Conservation (phyloP, 352 stramenopile species). For the Phytophthora crassamura region DNA sequence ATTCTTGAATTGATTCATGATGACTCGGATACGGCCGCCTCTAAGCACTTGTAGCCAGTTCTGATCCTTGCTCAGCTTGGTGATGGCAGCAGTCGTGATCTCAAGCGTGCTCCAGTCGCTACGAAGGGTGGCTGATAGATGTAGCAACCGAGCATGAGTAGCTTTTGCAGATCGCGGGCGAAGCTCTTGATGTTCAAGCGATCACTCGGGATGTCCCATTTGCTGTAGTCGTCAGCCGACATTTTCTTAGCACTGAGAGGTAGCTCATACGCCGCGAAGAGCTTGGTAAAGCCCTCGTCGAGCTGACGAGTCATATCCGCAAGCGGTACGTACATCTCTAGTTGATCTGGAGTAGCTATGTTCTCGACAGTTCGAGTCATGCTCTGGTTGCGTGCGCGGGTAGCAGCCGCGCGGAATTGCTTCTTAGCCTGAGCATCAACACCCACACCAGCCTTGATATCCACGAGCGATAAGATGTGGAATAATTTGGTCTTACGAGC, state of each 20-base stretch:
- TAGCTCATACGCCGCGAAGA: not conserved
- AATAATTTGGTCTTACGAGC: not conserved
- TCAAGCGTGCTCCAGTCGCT: not conserved
- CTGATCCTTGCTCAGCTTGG: not conserved
- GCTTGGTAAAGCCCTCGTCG: not conserved
- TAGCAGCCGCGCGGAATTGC: not conserved
- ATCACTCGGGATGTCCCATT: not conserved
- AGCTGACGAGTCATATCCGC: not conserved
- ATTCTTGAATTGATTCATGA: constrained; percentile 5
- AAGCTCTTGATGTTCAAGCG: constrained; percentile 2
- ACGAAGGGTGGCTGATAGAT: not conserved
- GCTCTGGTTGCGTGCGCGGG: not conserved
- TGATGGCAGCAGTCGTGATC: not conserved
- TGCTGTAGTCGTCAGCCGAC: not conserved
- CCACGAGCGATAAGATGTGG: not conserved
- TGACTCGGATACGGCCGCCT: not conserved
- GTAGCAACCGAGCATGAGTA: not conserved
- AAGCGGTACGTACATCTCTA: not conserved
- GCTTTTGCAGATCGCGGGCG: no score
- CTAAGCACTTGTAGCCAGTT: constrained; percentile 6
- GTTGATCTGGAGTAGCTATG: not conserved
- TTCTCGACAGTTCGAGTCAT: not conserved
- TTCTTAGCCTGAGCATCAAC: not conserved
- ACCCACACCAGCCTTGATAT: not conserved
- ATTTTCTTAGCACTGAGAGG: not conserved